Evolutionary conservation across 805 yeast genomes (phyloP).

Genomic region (Candida maesae): DNA sequence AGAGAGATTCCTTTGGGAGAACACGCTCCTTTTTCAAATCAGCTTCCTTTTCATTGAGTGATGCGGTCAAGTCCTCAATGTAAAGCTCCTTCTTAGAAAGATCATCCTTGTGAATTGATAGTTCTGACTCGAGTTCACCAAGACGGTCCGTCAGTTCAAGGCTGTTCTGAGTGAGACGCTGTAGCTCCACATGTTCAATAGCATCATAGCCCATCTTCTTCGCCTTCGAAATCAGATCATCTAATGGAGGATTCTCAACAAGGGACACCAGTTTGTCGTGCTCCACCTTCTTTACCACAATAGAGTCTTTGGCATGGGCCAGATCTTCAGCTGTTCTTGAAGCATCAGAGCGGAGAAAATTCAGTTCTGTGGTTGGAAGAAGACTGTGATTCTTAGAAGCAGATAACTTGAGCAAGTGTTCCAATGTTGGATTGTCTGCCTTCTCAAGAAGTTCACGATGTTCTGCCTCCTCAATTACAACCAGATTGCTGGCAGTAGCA

Average conservation of each 20-base stretch:
- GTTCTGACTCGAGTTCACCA: no score
- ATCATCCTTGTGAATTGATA: no score
- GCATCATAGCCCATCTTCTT: constrained; percentile 20
- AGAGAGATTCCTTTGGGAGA: constrained; percentile 12
- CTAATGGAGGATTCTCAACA: constrained; percentile 25
- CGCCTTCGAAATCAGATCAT: constrained; percentile 19
- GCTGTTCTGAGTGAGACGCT: constrained; percentile 2
- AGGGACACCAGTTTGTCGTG: constrained; percentile 17
- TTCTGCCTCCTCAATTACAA: constrained; percentile 14
- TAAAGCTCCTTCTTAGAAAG: constrained; percentile 12
- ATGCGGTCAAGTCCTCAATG: constrained; percentile 11
- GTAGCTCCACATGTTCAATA: constrained; percentile 5
- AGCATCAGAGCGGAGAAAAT: constrained; percentile 10
- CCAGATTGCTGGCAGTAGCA: constrained; percentile 16
- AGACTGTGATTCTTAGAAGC: constrained; percentile 14
- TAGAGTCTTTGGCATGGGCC: constrained; percentile 14
- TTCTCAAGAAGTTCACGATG: constrained; percentile 10
- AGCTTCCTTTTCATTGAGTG: constrained; percentile 13
- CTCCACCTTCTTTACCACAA: constrained; percentile 9
- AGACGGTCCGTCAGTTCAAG: constrained; percentile 6
- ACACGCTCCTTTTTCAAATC: constrained; percentile 14
- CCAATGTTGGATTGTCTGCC: constrained; percentile 26
- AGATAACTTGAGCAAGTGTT: constrained; percentile 17
- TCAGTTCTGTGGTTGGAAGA: constrained; percentile 21
- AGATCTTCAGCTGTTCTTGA: constrained; percentile 16